Evolutionary conservation across 352 stramenopile genomes (phyloP), one percentile per base, ranked within the genome.

Genomic region (Globisporangium mamillatum): DNA sequence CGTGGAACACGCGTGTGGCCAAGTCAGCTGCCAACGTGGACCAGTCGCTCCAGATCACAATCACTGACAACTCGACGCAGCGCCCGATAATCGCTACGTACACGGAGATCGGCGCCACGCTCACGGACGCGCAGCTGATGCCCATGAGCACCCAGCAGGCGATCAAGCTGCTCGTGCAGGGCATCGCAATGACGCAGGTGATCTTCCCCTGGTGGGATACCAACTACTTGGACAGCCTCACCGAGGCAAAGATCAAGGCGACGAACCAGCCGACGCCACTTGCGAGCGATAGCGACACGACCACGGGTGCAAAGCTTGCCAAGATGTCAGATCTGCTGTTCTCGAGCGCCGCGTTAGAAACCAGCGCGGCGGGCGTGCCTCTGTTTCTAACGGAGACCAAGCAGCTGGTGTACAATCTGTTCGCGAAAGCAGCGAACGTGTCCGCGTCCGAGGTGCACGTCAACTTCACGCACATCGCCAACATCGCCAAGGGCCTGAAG

Each of bases 351-450:
- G 12, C 34, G 3, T 56, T 38, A 46, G 38, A 46, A 2, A 44
- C 5, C 6, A 53, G 4, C 53, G 50, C 10, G 32, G 61, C 48
- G 8, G 50, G 52, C 38, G 38, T 46, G 38, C 38, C 38, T 20
- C 38, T 46, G n/a, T 41, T 61, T 29, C 22, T 67, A 20, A 46
- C 25, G 20, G 22, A 41, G 18, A 22, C 52, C 22, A 60, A 67
- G 34, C 50, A 67, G 14, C 9, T 67, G 20, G 0, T 67, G 14
- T 50, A 61, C 52, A 27, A 58, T 3, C 5, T 67, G 12, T 50
- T 67, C 36, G 22, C 50, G 7, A 24, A 53, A n/a, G 62, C 50
- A 9, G 27, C 22, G 24, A 67, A 67, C 27, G 53, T 60, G 9
- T 67, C 62, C 3, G 53, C 53, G 18, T 4, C 62, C 18, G 62